Evolutionary conservation across 495 filamentous ascomycete species (phyloP).

Genomic region (Neurospora sp.): DNA sequence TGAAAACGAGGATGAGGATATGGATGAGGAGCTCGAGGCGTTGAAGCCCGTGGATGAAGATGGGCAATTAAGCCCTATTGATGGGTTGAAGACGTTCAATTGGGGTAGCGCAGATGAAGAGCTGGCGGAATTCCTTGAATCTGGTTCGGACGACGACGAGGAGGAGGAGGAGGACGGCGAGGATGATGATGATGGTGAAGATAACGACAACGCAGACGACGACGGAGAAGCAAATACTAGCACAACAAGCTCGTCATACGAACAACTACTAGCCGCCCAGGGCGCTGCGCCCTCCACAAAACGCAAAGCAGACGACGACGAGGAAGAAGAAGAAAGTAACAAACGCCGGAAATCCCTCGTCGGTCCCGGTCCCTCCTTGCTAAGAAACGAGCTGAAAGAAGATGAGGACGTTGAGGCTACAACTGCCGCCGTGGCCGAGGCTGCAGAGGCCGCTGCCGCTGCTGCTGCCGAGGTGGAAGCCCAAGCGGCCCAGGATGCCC

Average conservation of each 20-base stretch:
- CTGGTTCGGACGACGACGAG: slow-evolving; percentile 49
- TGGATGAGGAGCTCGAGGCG: slow-evolving; percentile 9
- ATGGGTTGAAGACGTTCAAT: slow-evolving; percentile 43
- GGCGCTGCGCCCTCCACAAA: neutral
- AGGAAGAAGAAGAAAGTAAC: slow-evolving; percentile 15
- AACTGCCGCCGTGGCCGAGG: neutral
- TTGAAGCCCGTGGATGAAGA: slow-evolving; percentile 38
- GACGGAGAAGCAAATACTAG: slow-evolving; percentile 17
- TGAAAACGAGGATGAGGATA: slow-evolving; percentile 33
- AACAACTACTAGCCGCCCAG: neutral
- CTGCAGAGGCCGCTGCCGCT: neutral
- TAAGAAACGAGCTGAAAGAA: slow-evolving; percentile 20
- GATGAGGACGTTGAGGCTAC: neutral
- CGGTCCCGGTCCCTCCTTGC: slow-evolving; percentile 35
- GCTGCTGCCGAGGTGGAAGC: neutral
- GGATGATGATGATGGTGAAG: slow-evolving; percentile 24
- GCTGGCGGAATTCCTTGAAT: slow-evolving; percentile 62
- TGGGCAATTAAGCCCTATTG: slow-evolving; percentile 42
- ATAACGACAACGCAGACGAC: slow-evolving; percentile 17
- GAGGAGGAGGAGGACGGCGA: slow-evolving; percentile 9
- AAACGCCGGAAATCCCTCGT: slow-evolving; percentile 30
- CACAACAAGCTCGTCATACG: neutral
- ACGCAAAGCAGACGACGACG: slow-evolving; percentile 20
- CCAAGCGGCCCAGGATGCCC: slow-evolving; percentile 10
- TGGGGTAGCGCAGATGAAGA: slow-evolving; percentile 62